Percentiles rank a stretch among this genome's conserved stretches.
phyloP scores from a whole-genome alignment of 2,329 filamentous ascomycete genomes.

The Aspergillus brasiliensis region DNA sequence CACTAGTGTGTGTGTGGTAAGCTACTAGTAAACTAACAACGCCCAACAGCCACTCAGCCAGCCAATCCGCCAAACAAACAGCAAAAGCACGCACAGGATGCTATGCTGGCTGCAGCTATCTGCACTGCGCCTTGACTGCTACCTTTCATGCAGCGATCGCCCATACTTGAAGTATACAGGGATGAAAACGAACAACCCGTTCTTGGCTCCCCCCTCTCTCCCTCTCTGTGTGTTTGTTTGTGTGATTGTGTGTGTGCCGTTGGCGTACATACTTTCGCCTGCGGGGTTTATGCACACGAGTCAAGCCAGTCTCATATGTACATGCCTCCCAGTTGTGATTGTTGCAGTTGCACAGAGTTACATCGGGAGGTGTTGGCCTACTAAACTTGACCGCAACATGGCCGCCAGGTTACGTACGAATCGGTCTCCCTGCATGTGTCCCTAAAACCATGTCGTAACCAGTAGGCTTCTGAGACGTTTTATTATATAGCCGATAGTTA shows the following conservation, averaged over 20 bases:
- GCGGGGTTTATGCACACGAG: background rate
- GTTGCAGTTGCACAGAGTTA: background rate
- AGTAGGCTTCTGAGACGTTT: too few relatives aligned
- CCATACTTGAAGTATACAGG: background rate
- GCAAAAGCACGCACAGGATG: background rate
- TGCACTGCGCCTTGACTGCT: slow-evolving; percentile 3
- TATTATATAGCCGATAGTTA: background rate
- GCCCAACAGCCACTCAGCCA: background rate
- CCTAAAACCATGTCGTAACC: too few relatives aligned
- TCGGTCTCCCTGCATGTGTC: background rate
- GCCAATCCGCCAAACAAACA: too few relatives aligned
- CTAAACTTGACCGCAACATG: slow-evolving; percentile 5
- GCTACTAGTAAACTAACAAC: background rate
- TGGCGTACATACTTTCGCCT: too few relatives aligned
- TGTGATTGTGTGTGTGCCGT: background rate
- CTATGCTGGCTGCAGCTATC: background rate
- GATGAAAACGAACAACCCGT: background rate
- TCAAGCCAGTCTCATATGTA: background rate
- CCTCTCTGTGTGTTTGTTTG: background rate
- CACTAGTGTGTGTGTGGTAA: too few relatives aligned
- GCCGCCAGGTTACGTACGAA: background rate
- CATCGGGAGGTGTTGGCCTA: background rate
- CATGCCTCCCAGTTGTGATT: background rate
- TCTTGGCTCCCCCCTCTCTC: background rate
- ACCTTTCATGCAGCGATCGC: slow-evolving; percentile 7